phyloP scores from a whole-genome alignment of 768 basidiomycete genomes.

The Terana coerulea region DNA sequence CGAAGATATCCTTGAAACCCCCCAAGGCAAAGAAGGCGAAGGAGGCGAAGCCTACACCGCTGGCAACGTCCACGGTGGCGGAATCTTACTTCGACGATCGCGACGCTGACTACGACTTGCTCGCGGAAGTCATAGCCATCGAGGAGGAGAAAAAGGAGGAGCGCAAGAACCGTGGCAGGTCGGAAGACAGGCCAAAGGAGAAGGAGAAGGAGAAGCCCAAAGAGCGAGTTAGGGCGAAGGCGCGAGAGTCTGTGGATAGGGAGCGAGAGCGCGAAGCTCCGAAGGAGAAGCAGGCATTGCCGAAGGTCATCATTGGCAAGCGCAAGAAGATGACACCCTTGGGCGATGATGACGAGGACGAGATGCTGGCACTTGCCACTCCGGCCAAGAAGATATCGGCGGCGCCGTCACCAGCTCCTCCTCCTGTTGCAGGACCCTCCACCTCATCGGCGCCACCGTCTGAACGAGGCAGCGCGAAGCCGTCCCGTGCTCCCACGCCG shows the following conservation, averaged over 20 bases:
- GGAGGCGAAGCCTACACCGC: conserved; percentile 30
- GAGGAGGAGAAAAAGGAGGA: conserved; percentile 62
- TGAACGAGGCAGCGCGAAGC: conserved; percentile 35
- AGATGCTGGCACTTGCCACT: conserved; percentile 57
- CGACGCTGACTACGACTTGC: conserved; percentile 58
- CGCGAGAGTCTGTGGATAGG: conserved; percentile 3
- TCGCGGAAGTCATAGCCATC: conserved; percentile 80
- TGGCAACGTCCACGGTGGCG: conserved; percentile 38
- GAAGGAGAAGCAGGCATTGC: conserved; percentile 14
- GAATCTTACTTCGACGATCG: conserved; percentile 69
- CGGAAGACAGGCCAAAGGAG: conserved; percentile 13
- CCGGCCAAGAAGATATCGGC: conserved; percentile 52
- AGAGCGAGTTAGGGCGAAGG: background rate
- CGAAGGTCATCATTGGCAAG: conserved; percentile 42
- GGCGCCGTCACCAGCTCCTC: conserved; percentile 9
- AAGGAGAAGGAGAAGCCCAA: conserved; percentile 6
- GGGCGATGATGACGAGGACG: conserved; percentile 48
- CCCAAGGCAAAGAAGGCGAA: conserved; percentile 22
- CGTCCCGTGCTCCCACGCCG: conserved; percentile 15
- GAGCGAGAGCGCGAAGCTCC: conserved; percentile 1
- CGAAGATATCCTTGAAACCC: conserved; percentile 21
- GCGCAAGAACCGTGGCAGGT: conserved; percentile 18
- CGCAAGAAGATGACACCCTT: conserved; percentile 47
- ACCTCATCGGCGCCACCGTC: conserved; percentile 17
- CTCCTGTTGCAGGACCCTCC: conserved; percentile 11